Percentiles rank a stretch among this genome's conserved stretches.
Conservation (phyloP, 306 rosid genomes). For the Hippophae tibetana region DNA sequence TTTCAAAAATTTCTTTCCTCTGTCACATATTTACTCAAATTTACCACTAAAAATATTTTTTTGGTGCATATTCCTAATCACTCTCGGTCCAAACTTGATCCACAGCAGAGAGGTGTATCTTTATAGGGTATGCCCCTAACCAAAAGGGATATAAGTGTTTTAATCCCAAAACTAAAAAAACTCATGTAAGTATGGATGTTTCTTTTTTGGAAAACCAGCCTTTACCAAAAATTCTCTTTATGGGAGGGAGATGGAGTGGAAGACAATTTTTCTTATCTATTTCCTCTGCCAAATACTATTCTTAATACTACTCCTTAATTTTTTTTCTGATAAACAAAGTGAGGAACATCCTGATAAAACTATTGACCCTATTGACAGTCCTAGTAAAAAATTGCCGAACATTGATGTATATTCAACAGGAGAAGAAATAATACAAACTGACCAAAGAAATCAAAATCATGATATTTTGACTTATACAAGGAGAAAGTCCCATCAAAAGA, state of each 20-base stretch:
- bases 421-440: constrained; percentile 5
- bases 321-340: no score
- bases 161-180: constrained; percentile 1
- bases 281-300: neutral
- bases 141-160: neutral
- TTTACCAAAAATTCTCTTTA: neutral
- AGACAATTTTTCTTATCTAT: constrained; percentile 1
- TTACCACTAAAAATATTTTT: neutral
- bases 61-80: neutral
- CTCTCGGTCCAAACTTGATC: constrained; percentile 2
- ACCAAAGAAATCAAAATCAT: neutral
- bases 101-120: neutral
- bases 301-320: neutral
- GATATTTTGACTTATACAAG: neutral
- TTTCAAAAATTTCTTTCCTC: neutral
- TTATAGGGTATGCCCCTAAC: neutral
- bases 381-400: neutral
- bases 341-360: no score
- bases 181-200: neutral
- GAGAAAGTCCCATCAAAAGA: neutral
- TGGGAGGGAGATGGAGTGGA: neutral
- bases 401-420: neutral
- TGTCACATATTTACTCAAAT: neutral
- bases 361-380: no score
- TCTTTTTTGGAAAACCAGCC: neutral